Percentiles rank a stretch among this genome's conserved stretches.
Conservation (phyloP, 352 stramenopile species). For the Globisporangium irregulare region DNA sequence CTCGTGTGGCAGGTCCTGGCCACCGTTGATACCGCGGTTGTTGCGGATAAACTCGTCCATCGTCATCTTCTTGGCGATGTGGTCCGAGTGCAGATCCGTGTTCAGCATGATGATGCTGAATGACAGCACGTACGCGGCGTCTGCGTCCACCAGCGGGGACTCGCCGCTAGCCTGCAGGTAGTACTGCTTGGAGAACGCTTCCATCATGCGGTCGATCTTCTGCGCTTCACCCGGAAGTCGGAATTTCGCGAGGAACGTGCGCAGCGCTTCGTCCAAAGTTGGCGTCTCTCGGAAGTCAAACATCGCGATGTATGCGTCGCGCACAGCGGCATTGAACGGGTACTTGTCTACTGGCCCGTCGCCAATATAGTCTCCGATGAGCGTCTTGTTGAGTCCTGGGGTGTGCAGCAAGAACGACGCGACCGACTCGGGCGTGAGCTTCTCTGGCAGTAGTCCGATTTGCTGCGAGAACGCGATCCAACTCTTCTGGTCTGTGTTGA, state of each 20-base stretch:
- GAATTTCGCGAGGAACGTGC: conserved; percentile 94
- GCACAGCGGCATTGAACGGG: conserved; percentile 91
- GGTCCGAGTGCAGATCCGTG: conserved; percentile 96
- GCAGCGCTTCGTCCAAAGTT: conserved; percentile 90
- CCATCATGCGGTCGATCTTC: conserved; percentile 98
- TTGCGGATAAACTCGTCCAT: conserved; percentile 86
- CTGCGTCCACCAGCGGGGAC: conserved; percentile 69
- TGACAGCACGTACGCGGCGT: conserved; percentile 95
- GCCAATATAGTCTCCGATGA: conserved; percentile 96
- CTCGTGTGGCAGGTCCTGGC: conserved; percentile 64
- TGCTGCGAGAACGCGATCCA: conserved; percentile 90
- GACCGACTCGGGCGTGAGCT: conserved; percentile 83
- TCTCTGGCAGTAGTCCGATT: conserved; percentile 78
- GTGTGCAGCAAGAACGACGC: conserved; percentile 94
- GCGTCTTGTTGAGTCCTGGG: conserved; percentile 89
- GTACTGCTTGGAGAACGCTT: conserved; percentile 93
- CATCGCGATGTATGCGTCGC: conserved; percentile 86
- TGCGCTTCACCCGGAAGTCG: conserved; percentile 97
- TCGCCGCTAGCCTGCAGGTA: conserved; percentile 72
- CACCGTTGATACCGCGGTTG: conserved; percentile 84
- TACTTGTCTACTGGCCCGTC: conserved; percentile 95
- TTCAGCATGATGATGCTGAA: conserved; percentile 99
- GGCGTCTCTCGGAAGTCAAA: conserved; percentile 92
- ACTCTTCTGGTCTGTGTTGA: conserved; percentile 94
- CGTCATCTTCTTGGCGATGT: conserved; percentile 89